These are phyloP conservation scores for Quercus gilva DNA, from an alignment of 306 rosid genomes.

Conservation along the genomic window DNA sequence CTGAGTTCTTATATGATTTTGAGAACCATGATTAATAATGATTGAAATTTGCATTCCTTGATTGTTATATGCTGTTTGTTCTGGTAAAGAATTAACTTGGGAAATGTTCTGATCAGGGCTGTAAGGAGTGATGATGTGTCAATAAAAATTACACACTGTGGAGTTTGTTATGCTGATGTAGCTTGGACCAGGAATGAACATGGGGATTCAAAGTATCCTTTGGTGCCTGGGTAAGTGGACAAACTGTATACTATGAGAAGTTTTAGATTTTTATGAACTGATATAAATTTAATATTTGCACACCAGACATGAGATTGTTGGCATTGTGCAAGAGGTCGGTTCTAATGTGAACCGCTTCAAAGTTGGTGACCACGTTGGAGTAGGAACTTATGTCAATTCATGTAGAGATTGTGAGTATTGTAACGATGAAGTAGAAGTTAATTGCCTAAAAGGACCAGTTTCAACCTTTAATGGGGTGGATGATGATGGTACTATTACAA, in stretches of 20 bases:
- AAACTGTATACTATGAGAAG: not conserved
- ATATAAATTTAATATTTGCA: not conserved
- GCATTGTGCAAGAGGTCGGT: constrained; percentile 40
- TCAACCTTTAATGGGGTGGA: constrained; percentile 37
- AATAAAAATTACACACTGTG: constrained; percentile 43
- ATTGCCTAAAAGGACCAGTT: constrained; percentile 27
- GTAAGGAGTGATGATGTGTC: constrained; percentile 38
- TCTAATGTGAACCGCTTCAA: constrained; percentile 30
- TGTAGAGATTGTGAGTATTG: constrained; percentile 50
- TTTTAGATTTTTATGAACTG: not conserved
- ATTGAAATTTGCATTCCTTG: not conserved
- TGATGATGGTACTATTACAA: constrained; percentile 40
- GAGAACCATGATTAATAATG: too few relatives aligned
- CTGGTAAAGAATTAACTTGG: not conserved
- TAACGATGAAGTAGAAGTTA: constrained; percentile 26
- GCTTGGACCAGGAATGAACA: constrained; percentile 29
- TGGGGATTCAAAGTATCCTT: constrained; percentile 41
- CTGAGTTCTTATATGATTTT: too few relatives aligned
- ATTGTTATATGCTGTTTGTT: not conserved
- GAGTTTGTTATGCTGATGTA: constrained; percentile 45
- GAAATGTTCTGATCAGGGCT: constrained; percentile 16
- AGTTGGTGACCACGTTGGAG: constrained; percentile 50
- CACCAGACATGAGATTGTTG: constrained; percentile 49
- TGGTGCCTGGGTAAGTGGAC: constrained; percentile 38
- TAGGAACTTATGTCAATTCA: constrained; percentile 45